These are phyloP conservation scores for Debaryomycetaceae sp. DNA, from an alignment of 1,139 yeast genomes.

Conservation along the genomic window DNA sequence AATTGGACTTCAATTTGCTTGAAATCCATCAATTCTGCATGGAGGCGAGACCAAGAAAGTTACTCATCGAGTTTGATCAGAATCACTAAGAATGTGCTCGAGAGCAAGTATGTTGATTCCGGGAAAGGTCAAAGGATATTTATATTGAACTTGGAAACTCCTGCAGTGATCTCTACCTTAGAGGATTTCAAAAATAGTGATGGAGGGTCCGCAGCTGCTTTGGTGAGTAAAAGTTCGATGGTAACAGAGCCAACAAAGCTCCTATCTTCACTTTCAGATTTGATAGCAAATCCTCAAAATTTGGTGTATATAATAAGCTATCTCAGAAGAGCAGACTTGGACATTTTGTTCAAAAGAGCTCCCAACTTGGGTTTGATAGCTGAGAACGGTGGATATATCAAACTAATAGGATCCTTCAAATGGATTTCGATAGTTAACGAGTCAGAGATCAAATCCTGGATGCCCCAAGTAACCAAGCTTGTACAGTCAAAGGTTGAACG, in stretches of 20 bases:
- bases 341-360: constrained; percentile 63
- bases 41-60: constrained; percentile 52
- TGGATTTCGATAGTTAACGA: constrained; percentile 70
- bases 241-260: constrained; percentile 48
- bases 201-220: constrained; percentile 9
- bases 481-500: constrained; percentile 71
- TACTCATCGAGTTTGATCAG: constrained; percentile 21
- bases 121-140: constrained; percentile 45
- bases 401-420: constrained; percentile 45
- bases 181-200: constrained; percentile 8
- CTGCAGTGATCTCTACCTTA: constrained; percentile 24
- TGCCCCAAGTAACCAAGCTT: constrained; percentile 55
- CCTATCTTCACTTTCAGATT: constrained; percentile 44
- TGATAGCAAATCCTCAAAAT: constrained; percentile 50
- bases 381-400: constrained; percentile 80
- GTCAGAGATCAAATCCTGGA: constrained; percentile 53
- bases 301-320: constrained; percentile 70
- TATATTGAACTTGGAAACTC: constrained; percentile 52
- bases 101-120: constrained; percentile 30
- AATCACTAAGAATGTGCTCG: constrained; percentile 30
- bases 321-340: constrained; percentile 60
- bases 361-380: constrained; percentile 79
- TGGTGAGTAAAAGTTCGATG: constrained; percentile 26
- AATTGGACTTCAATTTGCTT: constrained; percentile 70
- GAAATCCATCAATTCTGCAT: constrained; percentile 53